phyloP scores from a whole-genome alignment of 176 grass and related monocot genomes.

The Aegilops longissima region DNA sequence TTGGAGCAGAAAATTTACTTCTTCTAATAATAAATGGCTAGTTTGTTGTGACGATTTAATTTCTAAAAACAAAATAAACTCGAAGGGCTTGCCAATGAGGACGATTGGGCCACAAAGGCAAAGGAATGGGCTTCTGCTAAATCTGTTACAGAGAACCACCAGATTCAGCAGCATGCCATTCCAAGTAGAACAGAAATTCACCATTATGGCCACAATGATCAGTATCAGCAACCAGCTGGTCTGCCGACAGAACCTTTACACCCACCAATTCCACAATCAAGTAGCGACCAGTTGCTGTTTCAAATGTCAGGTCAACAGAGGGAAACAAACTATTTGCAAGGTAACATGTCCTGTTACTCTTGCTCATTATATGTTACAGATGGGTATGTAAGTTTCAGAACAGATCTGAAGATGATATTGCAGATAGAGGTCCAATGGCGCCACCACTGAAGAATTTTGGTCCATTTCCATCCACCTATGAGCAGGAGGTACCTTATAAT shows the following conservation, averaged over 20 bases:
- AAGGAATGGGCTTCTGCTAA: conserved; percentile 85
- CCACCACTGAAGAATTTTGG: conserved; percentile 46
- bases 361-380: conserved; percentile 36
- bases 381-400: conserved; percentile 36
- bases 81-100: conserved; percentile 55
- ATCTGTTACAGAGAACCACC: conserved; percentile 56
- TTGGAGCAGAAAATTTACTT: conserved; percentile 11
- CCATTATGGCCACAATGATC: conserved; percentile 49
- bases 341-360: conserved; percentile 45
- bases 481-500: conserved; percentile 94
- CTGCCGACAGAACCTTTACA: conserved; percentile 39
- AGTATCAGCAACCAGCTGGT: conserved; percentile 53
- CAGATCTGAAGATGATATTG: conserved; percentile 47
- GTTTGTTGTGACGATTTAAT: conserved; percentile 27
- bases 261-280: conserved; percentile 52
- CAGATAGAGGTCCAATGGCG: conserved; percentile 50
- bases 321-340: conserved; percentile 56
- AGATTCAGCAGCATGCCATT: conserved; percentile 40
- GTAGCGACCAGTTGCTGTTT: conserved; percentile 36
- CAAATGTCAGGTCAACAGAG: conserved; percentile 59
- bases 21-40: background rate
- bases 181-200: conserved; percentile 54
- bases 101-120: conserved; percentile 85
- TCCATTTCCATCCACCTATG: conserved; percentile 62
- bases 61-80: conserved; percentile 30